Conservation (phyloP, 2,329 filamentous ascomycete species). For the Epichloe gansuensis region DNA sequence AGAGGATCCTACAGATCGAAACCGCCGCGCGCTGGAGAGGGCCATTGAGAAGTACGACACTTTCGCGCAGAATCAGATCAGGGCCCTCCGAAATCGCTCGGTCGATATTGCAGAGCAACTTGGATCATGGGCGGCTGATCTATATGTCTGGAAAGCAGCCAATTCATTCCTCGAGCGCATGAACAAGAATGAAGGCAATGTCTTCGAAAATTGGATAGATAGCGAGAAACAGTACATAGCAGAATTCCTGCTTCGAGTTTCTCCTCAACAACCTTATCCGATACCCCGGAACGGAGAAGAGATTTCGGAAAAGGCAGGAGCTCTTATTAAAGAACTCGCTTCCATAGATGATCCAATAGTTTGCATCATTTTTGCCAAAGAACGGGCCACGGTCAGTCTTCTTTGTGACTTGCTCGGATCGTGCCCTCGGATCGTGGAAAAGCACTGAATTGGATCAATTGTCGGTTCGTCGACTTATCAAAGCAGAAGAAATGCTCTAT, state of each 20-base stretch:
- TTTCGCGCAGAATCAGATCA: slow-evolving; percentile 41
- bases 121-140: slow-evolving; percentile 56
- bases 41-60: slow-evolving; percentile 34
- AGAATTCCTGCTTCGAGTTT: slow-evolving; percentile 28
- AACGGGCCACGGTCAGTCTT: slow-evolving; percentile 47
- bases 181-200: slow-evolving; percentile 9
- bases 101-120: slow-evolving; percentile 41
- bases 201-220: slow-evolving; percentile 28
- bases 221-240: slow-evolving; percentile 45
- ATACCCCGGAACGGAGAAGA: slow-evolving; percentile 10
- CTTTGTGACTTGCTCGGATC: slow-evolving; percentile 43
- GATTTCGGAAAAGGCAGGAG: slow-evolving; percentile 44
- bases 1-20: slow-evolving; percentile 27
- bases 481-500: slow-evolving; percentile 26
- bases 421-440: slow-evolving; percentile 33
- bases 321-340: slow-evolving; percentile 40
- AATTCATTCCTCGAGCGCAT: slow-evolving; percentile 17
- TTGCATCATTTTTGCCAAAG: slow-evolving; percentile 56
- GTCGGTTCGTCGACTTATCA: slow-evolving; percentile 36
- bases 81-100: slow-evolving; percentile 37
- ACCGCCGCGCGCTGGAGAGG: slow-evolving; percentile 23
- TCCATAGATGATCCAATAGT: slow-evolving; percentile 28
- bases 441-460: slow-evolving; percentile 40
- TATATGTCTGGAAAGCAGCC: slow-evolving; percentile 44
- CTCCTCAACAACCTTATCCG: slow-evolving; percentile 4